These are phyloP conservation scores for Dipteronia dyeriana DNA, from an alignment of 345 rosid genomes.

Conservation along the genomic window DNA sequence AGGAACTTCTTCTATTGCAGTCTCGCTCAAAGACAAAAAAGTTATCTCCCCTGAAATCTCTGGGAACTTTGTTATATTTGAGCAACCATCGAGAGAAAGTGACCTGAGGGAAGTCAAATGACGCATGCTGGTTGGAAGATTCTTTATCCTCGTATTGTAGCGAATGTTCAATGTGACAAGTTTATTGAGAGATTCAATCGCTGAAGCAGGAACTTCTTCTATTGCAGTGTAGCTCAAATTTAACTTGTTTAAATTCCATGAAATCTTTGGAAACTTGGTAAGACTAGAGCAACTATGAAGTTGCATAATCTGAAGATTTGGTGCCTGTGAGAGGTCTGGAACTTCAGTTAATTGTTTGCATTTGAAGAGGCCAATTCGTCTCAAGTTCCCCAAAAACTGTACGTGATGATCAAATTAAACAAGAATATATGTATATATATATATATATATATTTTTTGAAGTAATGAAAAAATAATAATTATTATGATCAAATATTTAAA, in stretches of 20 bases:
- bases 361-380: neutral
- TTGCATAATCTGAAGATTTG: neutral
- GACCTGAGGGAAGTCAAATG: neutral
- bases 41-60: conserved; percentile 1
- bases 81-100: conserved; percentile 1
- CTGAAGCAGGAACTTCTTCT: neutral
- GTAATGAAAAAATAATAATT: too few relatives aligned
- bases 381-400: neutral
- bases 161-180: neutral
- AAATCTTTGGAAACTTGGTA: conserved; percentile 10
- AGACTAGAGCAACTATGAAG: neutral
- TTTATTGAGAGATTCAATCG: neutral
- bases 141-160: neutral
- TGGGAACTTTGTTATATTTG: conserved; percentile 18
- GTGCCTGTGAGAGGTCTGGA: neutral
- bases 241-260: neutral
- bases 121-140: conserved; percentile 9
- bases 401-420: too few relatives aligned
- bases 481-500: too few relatives aligned
- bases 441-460: too few relatives aligned
- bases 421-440: too few relatives aligned
- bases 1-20: too few relatives aligned
- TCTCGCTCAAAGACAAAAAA: neutral
- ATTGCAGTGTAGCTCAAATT: neutral
- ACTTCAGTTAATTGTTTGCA: neutral